A percentile compares a stretch with the other conserved stretches of the same genome.
phyloP scores from a whole-genome alignment of 1,284 basidiomycete genomes.

The Tilletia setariae region DNA sequence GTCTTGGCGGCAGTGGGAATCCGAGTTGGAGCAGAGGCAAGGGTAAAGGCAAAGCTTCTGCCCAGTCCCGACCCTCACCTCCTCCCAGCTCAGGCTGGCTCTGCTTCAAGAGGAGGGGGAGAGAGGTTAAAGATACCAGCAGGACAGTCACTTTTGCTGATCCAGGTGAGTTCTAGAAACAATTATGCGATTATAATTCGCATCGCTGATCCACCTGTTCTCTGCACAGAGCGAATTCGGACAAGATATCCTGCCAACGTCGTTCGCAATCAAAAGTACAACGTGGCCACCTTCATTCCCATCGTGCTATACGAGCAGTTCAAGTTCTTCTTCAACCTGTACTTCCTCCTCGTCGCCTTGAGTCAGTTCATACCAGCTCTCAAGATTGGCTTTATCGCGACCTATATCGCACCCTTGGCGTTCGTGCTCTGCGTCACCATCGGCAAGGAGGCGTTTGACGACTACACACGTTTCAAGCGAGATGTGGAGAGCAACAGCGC shows the following conservation, averaged over 20 bases:
- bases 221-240: slow-evolving; percentile 17
- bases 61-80: not conserved
- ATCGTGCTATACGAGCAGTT: slow-evolving; percentile 98
- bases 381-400: slow-evolving; percentile 96
- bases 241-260: slow-evolving; percentile 67
- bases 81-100: not conserved
- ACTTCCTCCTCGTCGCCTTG: slow-evolving; percentile 93
- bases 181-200: not conserved
- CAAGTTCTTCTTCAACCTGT: slow-evolving; percentile 99
- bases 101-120: not conserved
- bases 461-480: slow-evolving; percentile 85
- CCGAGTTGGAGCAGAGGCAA: not conserved
- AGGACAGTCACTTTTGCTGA: slow-evolving; percentile 15
- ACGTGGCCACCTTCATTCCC: slow-evolving; percentile 86
- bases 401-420: slow-evolving; percentile 91
- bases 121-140: not conserved
- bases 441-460: slow-evolving; percentile 97
- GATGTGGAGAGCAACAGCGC: slow-evolving; percentile 93
- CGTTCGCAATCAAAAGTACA: slow-evolving; percentile 97
- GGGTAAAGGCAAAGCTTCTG: not conserved
- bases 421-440: slow-evolving; percentile 94
- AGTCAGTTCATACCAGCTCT: slow-evolving; percentile 94
- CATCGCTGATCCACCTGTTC: not conserved
- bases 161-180: not conserved
- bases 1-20: not conserved